These are phyloP conservation scores for Fusarium armeniacum DNA, from an alignment of 2,329 filamentous ascomycete genomes.

Conservation along the genomic window DNA sequence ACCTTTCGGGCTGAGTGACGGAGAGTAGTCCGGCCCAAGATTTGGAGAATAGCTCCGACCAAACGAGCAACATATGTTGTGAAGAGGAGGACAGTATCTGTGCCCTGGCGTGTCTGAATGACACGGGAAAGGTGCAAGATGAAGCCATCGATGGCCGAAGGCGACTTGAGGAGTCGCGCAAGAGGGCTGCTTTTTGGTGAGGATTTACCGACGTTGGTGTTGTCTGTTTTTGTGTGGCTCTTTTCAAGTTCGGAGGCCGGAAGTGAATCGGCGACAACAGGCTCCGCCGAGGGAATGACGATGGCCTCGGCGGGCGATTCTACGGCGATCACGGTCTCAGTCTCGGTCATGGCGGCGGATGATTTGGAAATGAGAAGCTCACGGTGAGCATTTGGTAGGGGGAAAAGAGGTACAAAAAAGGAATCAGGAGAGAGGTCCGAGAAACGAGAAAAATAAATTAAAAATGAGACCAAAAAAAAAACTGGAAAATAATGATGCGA, in stretches of 20 bases:
- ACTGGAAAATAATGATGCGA: constrained; percentile 15
- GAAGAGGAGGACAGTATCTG: constrained; percentile 78
- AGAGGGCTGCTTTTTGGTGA: constrained; percentile 20
- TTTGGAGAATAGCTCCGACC: constrained; percentile 64
- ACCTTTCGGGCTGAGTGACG: constrained; percentile 65
- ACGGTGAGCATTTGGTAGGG: constrained; percentile 35
- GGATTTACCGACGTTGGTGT: neutral
- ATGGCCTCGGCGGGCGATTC: constrained; percentile 48
- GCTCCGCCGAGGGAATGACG: constrained; percentile 45
- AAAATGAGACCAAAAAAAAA: constrained; percentile 4
- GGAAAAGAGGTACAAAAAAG: neutral
- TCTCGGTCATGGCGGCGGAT: constrained; percentile 47
- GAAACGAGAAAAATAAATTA: neutral
- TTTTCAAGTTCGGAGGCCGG: constrained; percentile 34
- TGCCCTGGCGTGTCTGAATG: constrained; percentile 76
- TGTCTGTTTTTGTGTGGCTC: constrained; percentile 12
- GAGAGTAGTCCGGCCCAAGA: constrained; percentile 70
- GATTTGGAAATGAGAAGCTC: constrained; percentile 34
- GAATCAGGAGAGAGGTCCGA: neutral
- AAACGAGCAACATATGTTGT: constrained; percentile 76
- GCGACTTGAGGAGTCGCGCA: constrained; percentile 37
- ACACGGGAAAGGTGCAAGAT: constrained; percentile 71
- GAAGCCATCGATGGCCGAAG: constrained; percentile 62
- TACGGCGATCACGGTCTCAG: constrained; percentile 45
- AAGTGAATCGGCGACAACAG: constrained; percentile 38